Percentiles rank a stretch among this genome's conserved stretches.
Evolutionary conservation across 2,329 filamentous ascomycete genomes (phyloP).

Genomic region (Raffaelea arxii): DNA sequence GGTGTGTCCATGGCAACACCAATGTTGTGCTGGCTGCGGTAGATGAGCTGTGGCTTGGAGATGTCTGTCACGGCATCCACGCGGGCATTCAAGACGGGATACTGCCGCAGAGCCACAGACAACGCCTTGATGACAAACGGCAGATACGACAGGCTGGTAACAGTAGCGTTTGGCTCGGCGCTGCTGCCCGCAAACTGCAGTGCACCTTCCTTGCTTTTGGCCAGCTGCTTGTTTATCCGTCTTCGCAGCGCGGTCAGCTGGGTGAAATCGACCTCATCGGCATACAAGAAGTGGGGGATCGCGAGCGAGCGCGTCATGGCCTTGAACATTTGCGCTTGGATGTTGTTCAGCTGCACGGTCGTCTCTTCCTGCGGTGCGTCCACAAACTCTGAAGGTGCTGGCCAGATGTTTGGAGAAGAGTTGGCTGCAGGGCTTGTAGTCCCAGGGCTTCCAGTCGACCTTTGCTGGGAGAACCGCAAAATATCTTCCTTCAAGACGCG

Average conservation of each 20-base stretch:
- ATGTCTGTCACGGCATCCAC: slow-evolving; percentile 45
- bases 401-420: too few species aligned
- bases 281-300: slow-evolving; percentile 94
- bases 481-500: slow-evolving; percentile 91
- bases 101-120: slow-evolving; percentile 70
- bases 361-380: slow-evolving; percentile 56
- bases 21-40: slow-evolving; percentile 84
- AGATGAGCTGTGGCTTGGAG: slow-evolving; percentile 63
- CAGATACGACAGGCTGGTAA: slow-evolving; percentile 73
- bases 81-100: slow-evolving; percentile 79
- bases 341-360: slow-evolving; percentile 58
- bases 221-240: slow-evolving; percentile 60
- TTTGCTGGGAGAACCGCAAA: slow-evolving; percentile 53
- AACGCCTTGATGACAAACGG: slow-evolving; percentile 95
- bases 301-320: slow-evolving; percentile 84
- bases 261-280: slow-evolving; percentile 79
- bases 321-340: slow-evolving; percentile 94
- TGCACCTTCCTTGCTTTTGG: slow-evolving; percentile 17
- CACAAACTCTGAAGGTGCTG: too few species aligned
- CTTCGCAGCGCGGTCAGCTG: slow-evolving; percentile 61
- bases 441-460: slow-evolving; percentile 15
- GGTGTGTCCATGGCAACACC: slow-evolving; percentile 94
- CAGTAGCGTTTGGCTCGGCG: slow-evolving; percentile 17
- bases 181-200: slow-evolving; percentile 25
- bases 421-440: slow-evolving; percentile 8